Base-by-base conservation (phyloP, 495 filamentous ascomycete genomes). In the Aspergillus diversus region DNA sequence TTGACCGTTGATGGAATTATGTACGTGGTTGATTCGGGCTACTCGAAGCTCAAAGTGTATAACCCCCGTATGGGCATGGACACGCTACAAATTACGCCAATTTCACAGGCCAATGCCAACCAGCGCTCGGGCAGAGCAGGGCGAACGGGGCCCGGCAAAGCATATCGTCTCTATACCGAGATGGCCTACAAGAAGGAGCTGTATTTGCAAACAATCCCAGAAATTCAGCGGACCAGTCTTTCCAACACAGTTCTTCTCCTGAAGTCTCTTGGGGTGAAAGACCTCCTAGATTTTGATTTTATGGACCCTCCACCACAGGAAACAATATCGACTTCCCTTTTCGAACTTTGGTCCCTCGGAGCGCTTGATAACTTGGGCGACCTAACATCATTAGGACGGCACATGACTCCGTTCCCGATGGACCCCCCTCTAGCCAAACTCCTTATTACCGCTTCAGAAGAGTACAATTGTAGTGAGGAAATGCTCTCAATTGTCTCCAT, bases 41-140 rank as follows among this genome's bases (percentile, higher is more conserved):
- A 90, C 74, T 96, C 92, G 0, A 99, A 99, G 75, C 81, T 99
- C 59, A 99, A 99, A 71, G 96, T 98, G 12, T 99, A 98, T 79
- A 98, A 99, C 68, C 93, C 96, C 5, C 86, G 90, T 33, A 97
- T 99, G 95, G 93, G 96, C 59, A 99, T 99, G 96, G 95, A 99
- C 66, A 97, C 94, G 1, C 84, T 99, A 13, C 95, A 98, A 69
- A 97, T 99, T 61, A 99, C 96, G 5, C 96, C 96, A 5, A 96
- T 99, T 35, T 97, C 93, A 3, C 96, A 98, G 71, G 96, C 96
- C 64, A 99, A 98, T 72, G 90, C 92, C 33, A 90, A 89, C 31
- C 96, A 99, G 70, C 86, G 96, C 63, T 92, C 96, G 50, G 96
- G 96, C 39, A 89, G 96, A 68, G 96, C 96, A 8, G 96, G 96